These are phyloP conservation scores for Acanthamoeba sp. DNA, from an alignment of 208 protist species.

Conservation along the genomic window DNA sequence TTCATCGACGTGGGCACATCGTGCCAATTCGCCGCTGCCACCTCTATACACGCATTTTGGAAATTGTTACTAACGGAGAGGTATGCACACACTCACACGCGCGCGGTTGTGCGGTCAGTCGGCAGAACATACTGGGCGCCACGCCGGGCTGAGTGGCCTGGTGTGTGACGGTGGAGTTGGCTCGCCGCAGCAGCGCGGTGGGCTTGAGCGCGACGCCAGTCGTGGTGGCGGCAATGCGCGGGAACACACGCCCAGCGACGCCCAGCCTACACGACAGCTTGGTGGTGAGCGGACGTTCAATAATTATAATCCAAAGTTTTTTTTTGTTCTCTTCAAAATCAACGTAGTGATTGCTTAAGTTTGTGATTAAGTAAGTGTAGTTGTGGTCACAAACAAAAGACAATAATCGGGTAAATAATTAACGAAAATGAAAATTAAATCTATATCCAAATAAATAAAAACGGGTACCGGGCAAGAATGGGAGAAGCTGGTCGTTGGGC, in stretches of 20 bases:
- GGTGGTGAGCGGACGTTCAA: too few species aligned
- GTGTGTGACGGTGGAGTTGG: constrained; percentile 9
- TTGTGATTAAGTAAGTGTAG: too few species aligned
- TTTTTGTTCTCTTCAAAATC: too few species aligned
- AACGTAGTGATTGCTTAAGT: too few species aligned
- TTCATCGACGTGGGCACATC: constrained; percentile 89
- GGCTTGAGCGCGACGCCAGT: not conserved
- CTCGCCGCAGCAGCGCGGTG: not conserved
- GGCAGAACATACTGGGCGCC: not conserved
- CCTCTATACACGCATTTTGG: not conserved
- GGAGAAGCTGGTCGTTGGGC: too few species aligned
- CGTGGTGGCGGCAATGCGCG: not conserved
- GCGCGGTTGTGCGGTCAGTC: not conserved
- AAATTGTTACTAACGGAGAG: not conserved
- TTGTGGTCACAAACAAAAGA: too few species aligned
- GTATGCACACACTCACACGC: not conserved
- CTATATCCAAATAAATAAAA: too few species aligned
- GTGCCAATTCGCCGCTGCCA: constrained; percentile 32
- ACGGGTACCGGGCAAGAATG: too few species aligned
- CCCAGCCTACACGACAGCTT: not conserved
- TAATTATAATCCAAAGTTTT: too few species aligned
- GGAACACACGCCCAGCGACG: not conserved
- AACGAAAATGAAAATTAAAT: too few species aligned
- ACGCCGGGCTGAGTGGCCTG: constrained; percentile 17
- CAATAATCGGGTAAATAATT: too few species aligned